Conservation (phyloP, 371 early-diverging fungal species). For the Cladochytrium tenue region DNA sequence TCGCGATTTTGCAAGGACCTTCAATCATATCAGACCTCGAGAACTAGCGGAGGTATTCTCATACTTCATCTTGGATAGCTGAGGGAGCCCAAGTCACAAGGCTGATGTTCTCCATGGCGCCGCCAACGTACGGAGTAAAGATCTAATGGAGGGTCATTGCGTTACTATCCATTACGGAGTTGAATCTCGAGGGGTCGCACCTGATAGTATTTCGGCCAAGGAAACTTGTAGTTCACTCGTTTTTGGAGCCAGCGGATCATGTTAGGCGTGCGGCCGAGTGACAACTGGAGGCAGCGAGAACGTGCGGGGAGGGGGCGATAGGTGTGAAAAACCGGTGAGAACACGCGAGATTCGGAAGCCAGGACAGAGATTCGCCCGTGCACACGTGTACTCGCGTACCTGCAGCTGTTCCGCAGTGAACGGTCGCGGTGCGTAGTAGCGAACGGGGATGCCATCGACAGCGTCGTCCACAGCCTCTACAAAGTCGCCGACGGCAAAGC, state of each 20-base stretch:
- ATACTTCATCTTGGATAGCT: too few species aligned
- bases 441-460: conserved; percentile 47
- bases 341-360: too few species aligned
- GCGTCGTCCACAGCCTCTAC: conserved; percentile 45
- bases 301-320: too few species aligned
- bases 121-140: conserved; percentile 27
- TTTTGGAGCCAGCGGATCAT: conserved; percentile 59
- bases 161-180: background rate
- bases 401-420: conserved; percentile 37
- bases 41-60: too few species aligned
- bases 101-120: conserved; percentile 67
- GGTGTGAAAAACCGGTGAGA: too few species aligned
- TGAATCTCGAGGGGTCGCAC: conserved; percentile 12
- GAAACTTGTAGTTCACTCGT: conserved; percentile 47
- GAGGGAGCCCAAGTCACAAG: conserved; percentile 49
- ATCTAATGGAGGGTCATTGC: conserved; percentile 8
- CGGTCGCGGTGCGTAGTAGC: conserved; percentile 52
- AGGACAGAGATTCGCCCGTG: background rate
- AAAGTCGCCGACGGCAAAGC: conserved; percentile 61
- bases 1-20: too few species aligned
- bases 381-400: too few species aligned
- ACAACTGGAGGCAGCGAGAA: too few species aligned
- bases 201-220: conserved; percentile 66
- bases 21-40: too few species aligned
- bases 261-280: conserved; percentile 50